Percentiles rank a stretch among this genome's conserved stretches.
Evolutionary conservation across 2,329 filamentous ascomycete genomes (phyloP).

Genomic region (Aspergillus fumigatus): DNA sequence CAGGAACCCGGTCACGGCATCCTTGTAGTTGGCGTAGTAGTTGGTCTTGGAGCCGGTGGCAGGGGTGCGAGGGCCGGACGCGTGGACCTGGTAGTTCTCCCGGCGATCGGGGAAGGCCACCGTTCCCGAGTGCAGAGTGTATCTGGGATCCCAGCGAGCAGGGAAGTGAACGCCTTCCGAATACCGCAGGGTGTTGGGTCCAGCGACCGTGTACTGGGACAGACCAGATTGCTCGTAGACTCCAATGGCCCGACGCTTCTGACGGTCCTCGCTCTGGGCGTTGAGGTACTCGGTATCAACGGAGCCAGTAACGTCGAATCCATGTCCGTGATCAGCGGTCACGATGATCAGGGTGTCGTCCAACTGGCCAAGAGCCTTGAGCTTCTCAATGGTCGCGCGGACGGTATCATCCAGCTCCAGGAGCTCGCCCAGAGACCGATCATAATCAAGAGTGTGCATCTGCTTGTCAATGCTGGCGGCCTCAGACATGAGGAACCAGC

Average conservation of each 20-base stretch:
- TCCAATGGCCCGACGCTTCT: slow-evolving; percentile 71
- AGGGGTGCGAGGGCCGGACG: slow-evolving; percentile 58
- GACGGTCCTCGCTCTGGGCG: slow-evolving; percentile 60
- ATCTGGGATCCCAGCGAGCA: slow-evolving; percentile 77
- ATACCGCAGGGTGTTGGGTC: slow-evolving; percentile 59
- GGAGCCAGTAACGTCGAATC: slow-evolving; percentile 79
- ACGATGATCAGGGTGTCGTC: slow-evolving; percentile 76
- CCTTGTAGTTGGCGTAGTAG: slow-evolving; percentile 64
- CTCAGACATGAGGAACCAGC: slow-evolving; percentile 86
- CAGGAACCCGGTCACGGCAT: slow-evolving; percentile 62
- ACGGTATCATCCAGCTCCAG: slow-evolving; percentile 83
- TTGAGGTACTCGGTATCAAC: slow-evolving; percentile 75
- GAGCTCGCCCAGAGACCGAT: slow-evolving; percentile 77
- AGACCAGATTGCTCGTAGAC: slow-evolving; percentile 68
- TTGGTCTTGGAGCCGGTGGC: slow-evolving; percentile 55
- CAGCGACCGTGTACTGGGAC: slow-evolving; percentile 66
- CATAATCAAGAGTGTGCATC: slow-evolving; percentile 83
- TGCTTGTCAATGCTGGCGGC: slow-evolving; percentile 84
- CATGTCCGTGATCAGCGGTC: slow-evolving; percentile 84
- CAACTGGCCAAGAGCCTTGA: slow-evolving; percentile 61
- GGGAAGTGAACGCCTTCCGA: slow-evolving; percentile 72
- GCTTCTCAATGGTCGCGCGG: slow-evolving; percentile 66
- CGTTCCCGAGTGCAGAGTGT: slow-evolving; percentile 70
- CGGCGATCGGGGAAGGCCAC: slow-evolving; percentile 68
- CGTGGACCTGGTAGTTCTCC: slow-evolving; percentile 71